Conservation (phyloP, 2,329 filamentous ascomycete species). For the Juglanconis juglandina region DNA sequence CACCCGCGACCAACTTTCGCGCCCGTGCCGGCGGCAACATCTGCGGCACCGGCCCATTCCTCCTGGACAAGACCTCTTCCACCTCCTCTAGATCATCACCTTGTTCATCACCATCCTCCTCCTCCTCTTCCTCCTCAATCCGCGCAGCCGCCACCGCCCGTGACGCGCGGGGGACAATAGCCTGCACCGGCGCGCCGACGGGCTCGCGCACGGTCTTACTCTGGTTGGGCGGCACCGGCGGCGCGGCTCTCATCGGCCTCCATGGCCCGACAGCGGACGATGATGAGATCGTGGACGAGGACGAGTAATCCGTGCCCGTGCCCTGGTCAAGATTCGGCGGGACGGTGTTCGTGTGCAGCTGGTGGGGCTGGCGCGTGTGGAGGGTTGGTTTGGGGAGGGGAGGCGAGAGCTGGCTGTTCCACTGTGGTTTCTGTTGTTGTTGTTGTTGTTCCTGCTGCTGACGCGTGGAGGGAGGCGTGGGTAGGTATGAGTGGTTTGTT, state of each 20-base stretch:
- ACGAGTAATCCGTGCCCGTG: background rate
- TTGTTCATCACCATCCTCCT: background rate
- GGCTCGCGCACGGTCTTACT: slow-evolving; percentile 5
- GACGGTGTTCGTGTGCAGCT: background rate
- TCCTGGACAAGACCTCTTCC: background rate
- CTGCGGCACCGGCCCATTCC: no score
- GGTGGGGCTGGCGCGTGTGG: background rate
- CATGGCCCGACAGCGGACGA: slow-evolving; percentile 1
- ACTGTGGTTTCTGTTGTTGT: background rate
- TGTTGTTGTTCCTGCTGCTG: background rate
- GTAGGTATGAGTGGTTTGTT: background rate
- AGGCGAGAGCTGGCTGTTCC: background rate
- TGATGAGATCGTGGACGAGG: background rate
- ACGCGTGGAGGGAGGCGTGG: slow-evolving; percentile 1
- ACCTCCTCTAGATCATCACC: background rate
- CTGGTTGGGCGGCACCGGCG: background rate
- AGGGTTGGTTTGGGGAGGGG: slow-evolving; percentile 2
- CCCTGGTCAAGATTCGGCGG: background rate
- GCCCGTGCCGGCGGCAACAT: background rate
- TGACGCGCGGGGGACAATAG: slow-evolving; percentile 4
- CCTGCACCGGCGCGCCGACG: background rate
- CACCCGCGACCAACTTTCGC: slow-evolving; percentile 7
- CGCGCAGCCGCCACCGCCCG: background rate
- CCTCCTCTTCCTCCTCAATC: slow-evolving; percentile 4
- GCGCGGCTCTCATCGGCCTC: background rate